Percentiles rank a stretch among this genome's conserved stretches.
Evolutionary conservation across 106 monocot genomes (phyloP).

Genomic region (Dioscorea dumetorum): DNA sequence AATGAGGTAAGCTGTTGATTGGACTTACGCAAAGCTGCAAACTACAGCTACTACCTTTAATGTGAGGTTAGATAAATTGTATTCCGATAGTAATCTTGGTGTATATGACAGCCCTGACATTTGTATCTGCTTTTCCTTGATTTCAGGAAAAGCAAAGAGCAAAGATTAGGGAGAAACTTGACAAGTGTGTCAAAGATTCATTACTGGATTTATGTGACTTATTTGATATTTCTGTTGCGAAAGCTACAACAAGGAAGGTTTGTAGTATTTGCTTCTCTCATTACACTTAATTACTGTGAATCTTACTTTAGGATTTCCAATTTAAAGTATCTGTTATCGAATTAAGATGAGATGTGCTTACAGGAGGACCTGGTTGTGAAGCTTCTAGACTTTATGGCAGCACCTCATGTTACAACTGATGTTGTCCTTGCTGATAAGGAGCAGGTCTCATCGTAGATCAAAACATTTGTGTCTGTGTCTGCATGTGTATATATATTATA

Average conservation of each 20-base stretch:
- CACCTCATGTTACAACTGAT: slow-evolving; percentile 60
- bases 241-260: slow-evolving; percentile 53
- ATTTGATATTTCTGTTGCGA: slow-evolving; percentile 61
- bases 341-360: background rate
- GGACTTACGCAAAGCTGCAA: too few species aligned
- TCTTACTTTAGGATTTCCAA: background rate
- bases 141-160: slow-evolving; percentile 52
- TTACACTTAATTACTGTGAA: background rate
- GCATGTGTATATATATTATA: too few species aligned
- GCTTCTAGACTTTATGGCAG: slow-evolving; percentile 73
- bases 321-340: background rate
- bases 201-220: slow-evolving; percentile 64
- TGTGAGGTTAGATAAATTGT: too few species aligned
- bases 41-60: too few species aligned
- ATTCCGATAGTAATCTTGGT: too few species aligned
- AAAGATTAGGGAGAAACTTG: slow-evolving; percentile 63
- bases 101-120: too few species aligned
- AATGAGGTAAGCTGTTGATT: slow-evolving; percentile 45
- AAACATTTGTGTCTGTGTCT: too few species aligned
- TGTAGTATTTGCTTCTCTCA: background rate
- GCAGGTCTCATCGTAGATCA: slow-evolving; percentile 25
- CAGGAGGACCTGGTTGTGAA: slow-evolving; percentile 75
- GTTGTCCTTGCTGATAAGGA: slow-evolving; percentile 48
- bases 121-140: background rate
- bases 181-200: slow-evolving; percentile 51